Evolutionary conservation across 176 grass and related monocot genomes (phyloP).

Genomic region (Raddia distichophylla): DNA sequence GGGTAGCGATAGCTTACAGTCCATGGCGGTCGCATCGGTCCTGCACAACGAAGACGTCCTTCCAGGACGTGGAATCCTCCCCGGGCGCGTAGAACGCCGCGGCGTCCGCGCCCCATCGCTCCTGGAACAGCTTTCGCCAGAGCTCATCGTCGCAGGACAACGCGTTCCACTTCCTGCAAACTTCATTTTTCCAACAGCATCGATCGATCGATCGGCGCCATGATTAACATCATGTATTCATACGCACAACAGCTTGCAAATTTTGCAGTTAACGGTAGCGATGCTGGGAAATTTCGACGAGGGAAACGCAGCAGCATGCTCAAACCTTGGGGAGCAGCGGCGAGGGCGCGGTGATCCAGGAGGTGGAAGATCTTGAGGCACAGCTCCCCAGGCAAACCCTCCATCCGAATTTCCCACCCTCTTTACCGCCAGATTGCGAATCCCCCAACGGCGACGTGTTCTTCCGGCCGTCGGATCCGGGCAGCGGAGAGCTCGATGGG

Average conservation of each 20-base stretch:
- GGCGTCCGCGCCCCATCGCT: constrained; percentile 65
- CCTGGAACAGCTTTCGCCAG: constrained; percentile 74
- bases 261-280: background rate
- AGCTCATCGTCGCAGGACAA: constrained; percentile 73
- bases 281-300: background rate
- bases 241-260: background rate
- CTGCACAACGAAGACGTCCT: constrained; percentile 77
- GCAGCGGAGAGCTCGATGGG: background rate
- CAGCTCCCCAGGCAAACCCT: constrained; percentile 62
- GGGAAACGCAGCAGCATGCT: background rate
- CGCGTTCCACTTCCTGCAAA: constrained; percentile 82
- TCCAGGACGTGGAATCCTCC: constrained; percentile 67
- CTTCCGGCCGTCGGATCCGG: constrained; percentile 25
- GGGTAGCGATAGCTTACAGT: constrained; percentile 45
- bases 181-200: constrained; percentile 32
- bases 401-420: constrained; percentile 35
- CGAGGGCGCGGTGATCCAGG: constrained; percentile 67
- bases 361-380: constrained; percentile 79
- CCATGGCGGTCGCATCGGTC: constrained; percentile 82
- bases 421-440: background rate
- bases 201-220: no score
- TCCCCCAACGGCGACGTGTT: background rate
- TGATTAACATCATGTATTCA: background rate
- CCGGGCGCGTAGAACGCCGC: constrained; percentile 71
- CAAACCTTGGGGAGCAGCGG: constrained; percentile 70